Evolutionary conservation across 2,329 filamentous ascomycete species (phyloP), one percentile per base, ranked within the genome.

Genomic region (Venturia carpophila): DNA sequence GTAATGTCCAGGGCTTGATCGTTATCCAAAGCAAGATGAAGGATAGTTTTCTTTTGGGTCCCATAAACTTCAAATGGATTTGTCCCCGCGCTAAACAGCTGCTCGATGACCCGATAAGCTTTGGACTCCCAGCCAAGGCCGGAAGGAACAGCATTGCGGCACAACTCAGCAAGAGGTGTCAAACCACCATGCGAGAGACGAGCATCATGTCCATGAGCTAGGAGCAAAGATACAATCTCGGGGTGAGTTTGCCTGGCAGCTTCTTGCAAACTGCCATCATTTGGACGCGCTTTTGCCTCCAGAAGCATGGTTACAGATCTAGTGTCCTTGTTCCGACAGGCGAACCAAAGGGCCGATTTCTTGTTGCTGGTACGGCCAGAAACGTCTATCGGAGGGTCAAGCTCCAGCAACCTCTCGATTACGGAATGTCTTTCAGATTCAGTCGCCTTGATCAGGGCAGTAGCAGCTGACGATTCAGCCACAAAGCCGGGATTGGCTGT

Each of bases 1-100:
- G 52, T 47, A 11, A 64, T 60, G 4, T 42, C 47, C 5, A 56
- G 17, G 6, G 63, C 34, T 34, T 49, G 24, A 21, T 58, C 52
- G 21, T 64, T 64, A 34, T 64, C 63, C 19, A 64, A 52, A 56
- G 63, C 63, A 45, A 64, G 63, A 19, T 64, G 63, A 27, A 64
- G 63, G n/a, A 64, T 30, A 19, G 34, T 64, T 60, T 60, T 64
- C n/a, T 49, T 52, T 6, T 56, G 17, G n/a, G 52, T 15, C 17
- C 52, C 52, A 60, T 41, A 58, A 4, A 13, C 41, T 30, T 24
- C 47, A 19, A 42, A 39, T 15, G 42, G 45, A 52, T 64, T 37
- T 60, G 52, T 47, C 21, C 47, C 47, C 10, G 34, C n/a, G 9
- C 21, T 60, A 2, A 64, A 41, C 10, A 64, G 13, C 10, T 34